Base-by-base conservation (phyloP, 495 filamentous ascomycete species). In the Aspergillus kassunensis region DNA sequence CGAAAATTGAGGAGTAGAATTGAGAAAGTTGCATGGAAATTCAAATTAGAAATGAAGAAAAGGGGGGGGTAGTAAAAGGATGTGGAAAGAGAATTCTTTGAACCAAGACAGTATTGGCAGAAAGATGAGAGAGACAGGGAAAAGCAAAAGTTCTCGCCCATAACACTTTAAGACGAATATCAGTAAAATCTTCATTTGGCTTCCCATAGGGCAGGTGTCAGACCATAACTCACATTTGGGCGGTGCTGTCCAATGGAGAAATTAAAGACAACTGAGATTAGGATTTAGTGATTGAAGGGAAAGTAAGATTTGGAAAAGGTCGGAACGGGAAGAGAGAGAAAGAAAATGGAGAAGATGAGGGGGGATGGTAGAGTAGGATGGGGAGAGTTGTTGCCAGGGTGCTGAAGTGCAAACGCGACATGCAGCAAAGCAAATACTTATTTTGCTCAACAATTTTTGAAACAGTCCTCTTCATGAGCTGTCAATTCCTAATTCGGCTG, bases 381-480 rank as follows among this genome's bases (percentile, higher is more conserved):
- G 24, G 24, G 24, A 27, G 24, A n/a, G n/a, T n/a, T n/a, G n/a
- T n/a, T n/a, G n/a, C n/a, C n/a, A n/a, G n/a, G n/a, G 4, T 27
- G 24, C 9, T 9, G 9, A 27, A 4, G 24, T 9, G 24, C 24
- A 27, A 27, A 27, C 24, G 24, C 4, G 24, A 27, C 4, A n/a
- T n/a, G n/a, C n/a, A n/a, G n/a, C n/a, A n/a, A n/a, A n/a, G n/a
- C n/a, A n/a, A n/a, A n/a, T n/a, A n/a, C n/a, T n/a, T 27, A 27
- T 27, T 27, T 27, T 27, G 24, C 24, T 27, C 24, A 27, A 27
- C 24, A n/a, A n/a, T n/a, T n/a, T 51, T 15, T 24, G 15, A 19
- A 19, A 24, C 43, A 15, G 34, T 40, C 30, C 35, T 55, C 24
- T 35, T 49, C 41, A 56, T 46, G 52, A 49, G 58, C 56, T n/a